Evolutionary conservation across 2,329 filamentous ascomycete genomes (phyloP).

Genomic region (Cercospora sp.): DNA sequence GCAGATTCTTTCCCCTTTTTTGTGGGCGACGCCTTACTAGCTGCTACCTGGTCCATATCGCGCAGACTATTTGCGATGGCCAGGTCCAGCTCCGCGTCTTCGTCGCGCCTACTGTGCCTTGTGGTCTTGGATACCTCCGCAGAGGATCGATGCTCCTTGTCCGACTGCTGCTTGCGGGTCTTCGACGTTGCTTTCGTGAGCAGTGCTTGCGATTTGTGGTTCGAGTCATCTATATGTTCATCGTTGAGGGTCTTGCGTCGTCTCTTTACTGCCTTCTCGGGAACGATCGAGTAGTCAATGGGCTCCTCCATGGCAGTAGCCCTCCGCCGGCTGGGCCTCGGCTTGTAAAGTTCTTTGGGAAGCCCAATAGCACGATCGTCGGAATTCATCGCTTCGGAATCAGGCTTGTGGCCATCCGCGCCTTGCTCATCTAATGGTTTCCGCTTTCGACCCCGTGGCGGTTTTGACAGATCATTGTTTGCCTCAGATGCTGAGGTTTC

Average conservation of each 20-base stretch:
- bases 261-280: conserved; percentile 47
- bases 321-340: conserved; percentile 41
- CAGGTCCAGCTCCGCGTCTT: conserved; percentile 7
- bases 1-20: background rate
- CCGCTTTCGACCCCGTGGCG: conserved; percentile 26
- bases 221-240: background rate
- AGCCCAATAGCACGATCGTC: conserved; percentile 39
- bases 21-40: background rate
- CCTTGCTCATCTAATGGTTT: conserved; percentile 21
- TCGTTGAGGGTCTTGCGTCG: conserved; percentile 38
- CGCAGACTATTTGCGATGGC: conserved; percentile 15
- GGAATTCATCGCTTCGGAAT: conserved; percentile 31
- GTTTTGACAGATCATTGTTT: conserved; percentile 18
- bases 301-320: conserved; percentile 32
- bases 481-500: conserved; percentile 21
- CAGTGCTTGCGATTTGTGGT: background rate
- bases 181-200: background rate
- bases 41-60: conserved; percentile 8
- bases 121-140: background rate
- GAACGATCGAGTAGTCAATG: conserved; percentile 37
- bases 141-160: background rate
- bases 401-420: conserved; percentile 1
- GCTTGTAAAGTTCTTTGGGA: conserved; percentile 43
- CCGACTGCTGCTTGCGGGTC: background rate
- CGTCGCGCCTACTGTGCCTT: conserved; percentile 1